Conservation (phyloP, 345 rosid genomes). For the Sonneratia alba region DNA sequence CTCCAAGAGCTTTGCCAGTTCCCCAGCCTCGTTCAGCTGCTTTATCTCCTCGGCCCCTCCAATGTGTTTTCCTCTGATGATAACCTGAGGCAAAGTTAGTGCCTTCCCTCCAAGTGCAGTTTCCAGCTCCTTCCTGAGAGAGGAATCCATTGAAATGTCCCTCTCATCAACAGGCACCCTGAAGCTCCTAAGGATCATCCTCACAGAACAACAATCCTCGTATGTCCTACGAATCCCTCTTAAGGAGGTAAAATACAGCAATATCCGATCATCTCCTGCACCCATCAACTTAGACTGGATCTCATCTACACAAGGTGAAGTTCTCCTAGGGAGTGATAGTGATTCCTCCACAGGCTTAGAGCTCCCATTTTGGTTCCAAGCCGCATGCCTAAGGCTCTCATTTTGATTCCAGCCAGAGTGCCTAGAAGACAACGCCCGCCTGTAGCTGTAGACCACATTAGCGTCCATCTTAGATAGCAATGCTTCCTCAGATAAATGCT, state of each 20-base stretch:
- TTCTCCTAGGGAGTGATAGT: neutral
- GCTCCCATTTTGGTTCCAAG: neutral
- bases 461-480: constrained; percentile 17
- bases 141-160: constrained; percentile 34
- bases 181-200: constrained; percentile 31
- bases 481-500: constrained; percentile 23
- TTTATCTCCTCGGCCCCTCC: constrained; percentile 39
- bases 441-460: constrained; percentile 16
- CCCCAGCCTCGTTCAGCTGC: constrained; percentile 34
- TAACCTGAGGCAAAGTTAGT: constrained; percentile 29
- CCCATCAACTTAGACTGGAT: neutral
- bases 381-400: constrained; percentile 1
- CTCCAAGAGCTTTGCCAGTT: constrained; percentile 24
- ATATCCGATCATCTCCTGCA: constrained; percentile 6
- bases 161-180: constrained; percentile 31
- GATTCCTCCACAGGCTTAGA: constrained; percentile 1
- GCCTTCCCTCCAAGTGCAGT: constrained; percentile 14
- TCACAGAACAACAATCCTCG: constrained; percentile 34
- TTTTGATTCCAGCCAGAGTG: constrained; percentile 4
- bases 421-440: constrained; percentile 18
- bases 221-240: constrained; percentile 35
- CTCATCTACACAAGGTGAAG: neutral
- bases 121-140: constrained; percentile 29
- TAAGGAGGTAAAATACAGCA: constrained; percentile 23
- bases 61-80: constrained; percentile 26